Evolutionary conservation across 129 eudicot genomes (phyloP).

Genomic region (Pittosporum tobira): DNA sequence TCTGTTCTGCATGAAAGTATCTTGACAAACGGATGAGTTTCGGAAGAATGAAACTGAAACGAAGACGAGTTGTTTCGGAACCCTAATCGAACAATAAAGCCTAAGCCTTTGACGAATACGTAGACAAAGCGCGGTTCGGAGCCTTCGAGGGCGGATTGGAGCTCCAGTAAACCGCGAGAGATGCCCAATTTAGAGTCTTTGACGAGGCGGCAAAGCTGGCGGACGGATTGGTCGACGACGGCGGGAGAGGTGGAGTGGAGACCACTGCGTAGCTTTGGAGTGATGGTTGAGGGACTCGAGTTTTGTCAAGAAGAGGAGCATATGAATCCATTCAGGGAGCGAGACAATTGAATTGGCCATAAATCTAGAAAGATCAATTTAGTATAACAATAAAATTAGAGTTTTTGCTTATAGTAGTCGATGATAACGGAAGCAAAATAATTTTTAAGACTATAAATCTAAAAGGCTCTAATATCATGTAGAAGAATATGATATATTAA

Average conservation of each 20-base stretch:
- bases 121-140: slow-evolving; percentile 39
- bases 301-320: slow-evolving; percentile 39
- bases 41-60: slow-evolving; percentile 32
- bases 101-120: slow-evolving; percentile 61
- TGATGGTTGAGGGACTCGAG: slow-evolving; percentile 75
- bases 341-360: too few species aligned
- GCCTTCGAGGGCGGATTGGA: slow-evolving; percentile 73
- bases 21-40: slow-evolving; percentile 76
- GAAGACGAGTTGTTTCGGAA: slow-evolving; percentile 23
- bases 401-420: too few species aligned
- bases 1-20: slow-evolving; percentile 4
- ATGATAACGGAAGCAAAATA: too few species aligned
- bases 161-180: slow-evolving; percentile 48
- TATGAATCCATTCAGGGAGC: slow-evolving; percentile 42
- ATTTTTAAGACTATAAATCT: too few species aligned
- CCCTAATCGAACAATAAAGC: slow-evolving; percentile 53
- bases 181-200: slow-evolving; percentile 39
- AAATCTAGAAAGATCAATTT: too few species aligned
- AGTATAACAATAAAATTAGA: too few species aligned
- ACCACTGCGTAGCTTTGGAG: slow-evolving; percentile 74
- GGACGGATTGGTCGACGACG: slow-evolving; percentile 80
- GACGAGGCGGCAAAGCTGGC: slow-evolving; percentile 65
- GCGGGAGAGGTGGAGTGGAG: slow-evolving; percentile 66
- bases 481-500: too few species aligned
- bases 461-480: too few species aligned